These are phyloP conservation scores for Zhuliangozyma parablackwelliae DNA, from an alignment of 1,139 yeast species.

Conservation along the genomic window DNA sequence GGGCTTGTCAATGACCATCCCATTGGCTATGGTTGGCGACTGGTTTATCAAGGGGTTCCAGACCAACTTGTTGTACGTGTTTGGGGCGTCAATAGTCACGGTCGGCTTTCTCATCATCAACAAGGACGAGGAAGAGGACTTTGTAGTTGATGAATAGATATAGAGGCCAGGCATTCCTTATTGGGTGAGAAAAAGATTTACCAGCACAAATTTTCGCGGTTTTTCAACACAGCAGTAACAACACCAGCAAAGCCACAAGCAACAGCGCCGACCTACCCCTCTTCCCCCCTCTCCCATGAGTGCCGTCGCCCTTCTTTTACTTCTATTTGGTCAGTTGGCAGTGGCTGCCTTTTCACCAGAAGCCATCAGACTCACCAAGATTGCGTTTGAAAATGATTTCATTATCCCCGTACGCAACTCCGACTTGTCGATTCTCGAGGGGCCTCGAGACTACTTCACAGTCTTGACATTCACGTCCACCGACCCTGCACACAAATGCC, in stretches of 20 bases:
- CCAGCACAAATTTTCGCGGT: no score
- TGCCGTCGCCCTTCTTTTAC: no score
- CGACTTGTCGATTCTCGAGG: conserved; percentile 27
- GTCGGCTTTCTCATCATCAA: conserved; percentile 81
- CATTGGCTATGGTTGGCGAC: conserved; percentile 92
- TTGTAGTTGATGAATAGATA: conserved; percentile 15
- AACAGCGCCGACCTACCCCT: no score
- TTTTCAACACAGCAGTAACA: no score
- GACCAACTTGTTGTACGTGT: conserved; percentile 57
- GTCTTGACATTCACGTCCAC: conserved; percentile 33
- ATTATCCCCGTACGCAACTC: conserved; percentile 29
- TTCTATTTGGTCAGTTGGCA: no score
- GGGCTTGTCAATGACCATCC: conserved; percentile 88
- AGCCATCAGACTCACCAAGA: conserved; percentile 2
- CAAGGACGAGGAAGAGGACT: conserved; percentile 65
- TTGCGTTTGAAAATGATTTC: conserved; percentile 2
- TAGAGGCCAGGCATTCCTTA: conserved; percentile 2
- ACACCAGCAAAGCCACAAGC: no score
- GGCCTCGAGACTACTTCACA: conserved; percentile 36
- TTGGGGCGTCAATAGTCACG: conserved; percentile 79
- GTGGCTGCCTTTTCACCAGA: not conserved
- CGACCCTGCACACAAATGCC: conserved; percentile 30
- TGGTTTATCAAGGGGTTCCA: conserved; percentile 63
- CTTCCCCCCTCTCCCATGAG: no score
- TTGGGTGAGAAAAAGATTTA: not conserved